Conservation (phyloP, 1,284 basidiomycete genomes). For the Leccinum subspadiceum region DNA sequence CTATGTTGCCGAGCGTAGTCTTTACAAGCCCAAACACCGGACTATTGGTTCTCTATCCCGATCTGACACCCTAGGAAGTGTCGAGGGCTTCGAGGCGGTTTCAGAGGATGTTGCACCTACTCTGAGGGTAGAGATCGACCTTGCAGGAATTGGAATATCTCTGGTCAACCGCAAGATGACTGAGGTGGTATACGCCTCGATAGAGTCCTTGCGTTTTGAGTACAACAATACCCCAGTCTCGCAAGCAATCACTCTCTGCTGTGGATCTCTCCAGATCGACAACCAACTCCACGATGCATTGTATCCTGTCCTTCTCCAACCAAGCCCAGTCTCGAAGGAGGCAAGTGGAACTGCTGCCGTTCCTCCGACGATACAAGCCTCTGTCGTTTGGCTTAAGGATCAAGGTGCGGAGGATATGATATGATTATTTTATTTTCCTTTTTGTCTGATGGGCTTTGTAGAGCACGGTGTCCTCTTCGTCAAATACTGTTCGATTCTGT, state of each 20-base stretch:
- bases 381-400: constrained; percentile 90
- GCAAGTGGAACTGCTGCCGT: constrained; percentile 69
- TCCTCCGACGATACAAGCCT: constrained; percentile 91
- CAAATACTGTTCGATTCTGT: constrained; percentile 93
- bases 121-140: constrained; percentile 71
- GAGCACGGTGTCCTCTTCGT: constrained; percentile 96
- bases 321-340: constrained; percentile 87
- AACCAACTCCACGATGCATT: constrained; percentile 97
- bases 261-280: constrained; percentile 91
- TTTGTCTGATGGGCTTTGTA: constrained; percentile 31
- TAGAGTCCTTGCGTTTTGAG: constrained; percentile 81
- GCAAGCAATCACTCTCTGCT: constrained; percentile 81
- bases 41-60: constrained; percentile 49
- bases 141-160: constrained; percentile 93
- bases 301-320: constrained; percentile 95
- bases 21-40: constrained; percentile 81
- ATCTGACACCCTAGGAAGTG: constrained; percentile 69
- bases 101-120: constrained; percentile 73
- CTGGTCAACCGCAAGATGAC: constrained; percentile 86
- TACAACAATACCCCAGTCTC: constrained; percentile 84
- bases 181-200: constrained; percentile 89
- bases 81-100: constrained; percentile 87
- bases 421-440: background rate
- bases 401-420: constrained; percentile 55
- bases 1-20: constrained; percentile 83